Base-by-base conservation (phyloP, 2,329 filamentous ascomycete species). In the Stemphylium lycopersici region DNA sequence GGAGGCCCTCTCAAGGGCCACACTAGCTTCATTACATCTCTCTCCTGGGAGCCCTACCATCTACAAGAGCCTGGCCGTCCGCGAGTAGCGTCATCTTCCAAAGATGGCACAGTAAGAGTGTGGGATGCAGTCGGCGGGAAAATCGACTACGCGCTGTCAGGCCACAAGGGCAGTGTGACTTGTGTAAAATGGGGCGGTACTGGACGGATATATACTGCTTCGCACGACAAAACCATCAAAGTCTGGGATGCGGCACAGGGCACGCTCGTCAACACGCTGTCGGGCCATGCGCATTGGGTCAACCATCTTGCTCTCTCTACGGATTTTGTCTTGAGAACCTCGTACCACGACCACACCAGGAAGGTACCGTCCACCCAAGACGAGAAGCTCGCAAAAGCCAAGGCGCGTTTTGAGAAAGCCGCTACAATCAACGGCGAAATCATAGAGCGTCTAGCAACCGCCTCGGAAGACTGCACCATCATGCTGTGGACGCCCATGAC, bases 171-270 rank as follows among this genome's bases (percentile, higher is more conserved):
- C 39, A 91, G 87, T 42, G 90, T 98, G 13, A 92, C 90, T 40
- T 97, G 93, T 73, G 91, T 98, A 3, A 88, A 88, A 65, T 99
- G 95, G 95, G 95, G 95, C 52, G 93, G 93, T n/a, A 89, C 87
- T 1, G 91, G 92, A 38, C 58, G 62, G 18, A 73, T 77, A 29
- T 77, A 77, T 63, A 77, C 75, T 1, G 68, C 73, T 16, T 96
- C 90, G 31, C 92, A 96, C 72, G 93, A 97, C 79, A 96, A 96
- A 80, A 93, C 89, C 1, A 86, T 98, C 64, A 92, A 93, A 65
- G 86, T 97, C 4, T 99, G 93, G 93, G 88, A 95, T 68, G 85
- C 90, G 0, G 82, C 83, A 34, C 87, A 89, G 59, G 95, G 93
- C 26, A 91, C 87, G 2, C 80, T 97, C 18, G 80, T 91, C 48